Base-by-base conservation (phyloP, 2,329 filamentous ascomycete genomes). In the Onygena corvina region DNA sequence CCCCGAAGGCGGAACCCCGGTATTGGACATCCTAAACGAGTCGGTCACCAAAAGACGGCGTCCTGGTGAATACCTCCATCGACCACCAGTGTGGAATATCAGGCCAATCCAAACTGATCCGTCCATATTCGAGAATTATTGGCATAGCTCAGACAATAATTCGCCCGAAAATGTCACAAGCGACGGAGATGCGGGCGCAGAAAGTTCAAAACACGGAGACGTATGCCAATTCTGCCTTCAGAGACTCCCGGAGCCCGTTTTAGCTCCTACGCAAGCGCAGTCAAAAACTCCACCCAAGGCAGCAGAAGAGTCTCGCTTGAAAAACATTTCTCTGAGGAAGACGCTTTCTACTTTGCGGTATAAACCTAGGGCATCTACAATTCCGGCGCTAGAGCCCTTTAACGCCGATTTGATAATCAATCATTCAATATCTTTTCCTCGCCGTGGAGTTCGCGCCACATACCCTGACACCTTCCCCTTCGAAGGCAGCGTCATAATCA, bases 51-150 rank as follows among this genome's bases (percentile, higher is more conserved):
- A 42, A 36, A 57, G 50, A 45, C 58, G 62, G 51, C 60, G 63
- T 18, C 61, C 60, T 50, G 61, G 56, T 1, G 56, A 61, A 40
- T 64, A 66, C 48, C 58, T 61, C 42, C 55, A 59, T 50, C 58
- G 62, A 16, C 61, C 61, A 27, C 59, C 61, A 1, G 57, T 64
- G 9, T 62, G 59, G 56, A 55, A 48, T 30, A 52, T 56, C 20
- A 48, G 54, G 21, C 51, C 54, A n/a, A 48, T 50, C 11, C 30
- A 48, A 11, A 27, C 49, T 5, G n/a, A 11, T 9, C 34, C 34
- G 34, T 18, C 14, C 8, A 16, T 20, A 5, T 21, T 4, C 5
- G 11, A 11, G 11, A 21, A 40, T 14, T 40, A 18, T 23, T 5
- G 25, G 20, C n/a, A 8, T 2, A 23, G 20, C 9, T n/a, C n/a